A percentile compares a stretch with the other conserved stretches of the same genome.
Evolutionary conservation across 2,329 filamentous ascomycete species (phyloP).

Genomic region (Venturiaceae sp.): DNA sequence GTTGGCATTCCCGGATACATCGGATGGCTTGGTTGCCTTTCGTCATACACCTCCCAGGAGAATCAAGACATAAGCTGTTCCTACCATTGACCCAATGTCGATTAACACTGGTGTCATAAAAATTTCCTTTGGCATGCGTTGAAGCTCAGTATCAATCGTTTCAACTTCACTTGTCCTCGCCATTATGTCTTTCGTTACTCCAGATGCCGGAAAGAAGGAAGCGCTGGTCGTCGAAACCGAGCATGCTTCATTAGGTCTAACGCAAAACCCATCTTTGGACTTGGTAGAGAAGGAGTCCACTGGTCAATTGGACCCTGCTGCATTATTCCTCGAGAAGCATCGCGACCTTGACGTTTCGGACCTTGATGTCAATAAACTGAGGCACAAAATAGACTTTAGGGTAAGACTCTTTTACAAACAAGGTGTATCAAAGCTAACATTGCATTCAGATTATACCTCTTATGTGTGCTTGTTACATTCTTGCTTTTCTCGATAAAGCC

Average conservation of each 20-base stretch:
- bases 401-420: not conserved
- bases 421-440: not conserved
- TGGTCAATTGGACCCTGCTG: not conserved
- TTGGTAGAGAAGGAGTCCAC: not conserved
- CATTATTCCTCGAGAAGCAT: not conserved
- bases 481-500: slow-evolving; percentile 32
- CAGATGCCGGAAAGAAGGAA: not conserved
- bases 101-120: not conserved
- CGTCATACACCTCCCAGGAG: no score
- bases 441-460: slow-evolving; percentile 19
- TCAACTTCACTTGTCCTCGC: no score
- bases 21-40: no score
- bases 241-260: not conserved
- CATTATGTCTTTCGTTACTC: not conserved
- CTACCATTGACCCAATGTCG: no score
- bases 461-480: slow-evolving; percentile 27
- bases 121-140: not conserved
- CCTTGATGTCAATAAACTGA: slow-evolving; percentile 2
- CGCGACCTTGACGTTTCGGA: not conserved
- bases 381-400: not conserved
- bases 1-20: no score
- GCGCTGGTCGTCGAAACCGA: not conserved
- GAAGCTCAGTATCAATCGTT: not conserved
- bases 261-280: not conserved
- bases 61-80: no score